Evolutionary conservation across 1,284 basidiomycete genomes (phyloP).

Genomic region (Papiliotrema nemorosa): DNA sequence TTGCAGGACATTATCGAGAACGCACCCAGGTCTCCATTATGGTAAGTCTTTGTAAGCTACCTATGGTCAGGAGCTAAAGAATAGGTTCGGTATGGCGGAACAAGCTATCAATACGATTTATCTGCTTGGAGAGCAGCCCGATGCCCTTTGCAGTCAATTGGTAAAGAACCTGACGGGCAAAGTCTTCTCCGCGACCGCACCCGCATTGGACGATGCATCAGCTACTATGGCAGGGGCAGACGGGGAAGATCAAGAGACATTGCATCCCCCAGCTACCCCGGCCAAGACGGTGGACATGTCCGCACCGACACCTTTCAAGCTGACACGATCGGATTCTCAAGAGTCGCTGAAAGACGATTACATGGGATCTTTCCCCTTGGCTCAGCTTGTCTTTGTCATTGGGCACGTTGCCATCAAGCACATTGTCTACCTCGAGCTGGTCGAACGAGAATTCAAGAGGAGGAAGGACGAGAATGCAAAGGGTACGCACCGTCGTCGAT

Average conservation of each 20-base stretch:
- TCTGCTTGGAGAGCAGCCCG: conserved; percentile 88
- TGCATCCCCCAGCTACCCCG: not conserved
- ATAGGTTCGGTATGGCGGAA: conserved; percentile 84
- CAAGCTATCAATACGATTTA: conserved; percentile 97
- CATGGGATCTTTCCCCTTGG: conserved; percentile 78
- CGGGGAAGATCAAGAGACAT: not conserved
- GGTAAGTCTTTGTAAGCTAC: conserved; percentile 51
- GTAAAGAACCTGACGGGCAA: conserved; percentile 74
- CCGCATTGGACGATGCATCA: conserved; percentile 12
- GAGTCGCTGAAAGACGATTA: conserved; percentile 52
- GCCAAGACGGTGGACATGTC: not conserved
- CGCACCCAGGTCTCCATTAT: conserved; percentile 77
- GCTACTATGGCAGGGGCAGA: conserved; percentile 17
- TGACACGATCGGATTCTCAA: not conserved
- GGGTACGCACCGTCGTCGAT: conserved; percentile 50
- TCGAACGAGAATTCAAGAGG: conserved; percentile 95
- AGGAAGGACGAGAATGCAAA: conserved; percentile 84
- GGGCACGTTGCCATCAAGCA: conserved; percentile 98
- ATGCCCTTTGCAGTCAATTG: conserved; percentile 73
- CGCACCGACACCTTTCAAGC: conserved; percentile 3
- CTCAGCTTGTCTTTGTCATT: conserved; percentile 87
- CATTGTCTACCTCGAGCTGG: conserved; percentile 90
- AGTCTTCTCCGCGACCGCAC: conserved; percentile 56
- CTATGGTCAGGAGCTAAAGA: conserved; percentile 3
- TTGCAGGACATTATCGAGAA: conserved; percentile 73